A percentile compares a stretch with the other conserved stretches of the same genome.
Conservation (phyloP, 495 filamentous ascomycete genomes). For the Xanthoparmelia taractica region DNA sequence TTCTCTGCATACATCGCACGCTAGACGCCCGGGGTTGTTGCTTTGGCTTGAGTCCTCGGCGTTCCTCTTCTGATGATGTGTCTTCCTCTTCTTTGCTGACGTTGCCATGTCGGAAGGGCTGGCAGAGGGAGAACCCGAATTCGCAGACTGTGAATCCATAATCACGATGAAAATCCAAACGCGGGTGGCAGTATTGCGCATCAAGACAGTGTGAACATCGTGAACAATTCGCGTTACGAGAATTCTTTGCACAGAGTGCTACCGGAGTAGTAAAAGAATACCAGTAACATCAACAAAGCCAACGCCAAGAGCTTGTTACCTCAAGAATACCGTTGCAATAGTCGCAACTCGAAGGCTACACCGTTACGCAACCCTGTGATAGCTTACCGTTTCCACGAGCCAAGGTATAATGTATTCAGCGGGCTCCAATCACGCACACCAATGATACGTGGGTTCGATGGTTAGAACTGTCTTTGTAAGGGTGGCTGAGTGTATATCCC, state of each 20-base stretch:
- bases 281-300: constrained; percentile 3
- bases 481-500: too few species aligned
- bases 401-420: too few species aligned
- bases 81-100: constrained; percentile 1
- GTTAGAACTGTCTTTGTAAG: too few species aligned
- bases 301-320: neutral
- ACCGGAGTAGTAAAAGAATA: neutral
- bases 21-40: neutral
- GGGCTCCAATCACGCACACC: too few species aligned
- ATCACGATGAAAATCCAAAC: constrained; percentile 5
- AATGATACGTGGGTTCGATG: too few species aligned
- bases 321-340: constrained; percentile 1
- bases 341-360: too few species aligned
- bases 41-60: neutral
- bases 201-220: constrained; percentile 5
- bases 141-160: constrained; percentile 2
- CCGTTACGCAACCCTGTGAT: too few species aligned
- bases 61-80: constrained; percentile 5
- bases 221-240: neutral
- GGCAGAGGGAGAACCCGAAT: neutral
- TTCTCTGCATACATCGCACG: constrained; percentile 6
- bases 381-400: constrained; percentile 1
- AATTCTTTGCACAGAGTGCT: neutral
- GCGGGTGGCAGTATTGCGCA: neutral
- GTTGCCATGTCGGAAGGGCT: neutral